Evolutionary conservation across 2,329 filamentous ascomycete genomes (phyloP).

Genomic region (Cladophialophora yegresii): DNA sequence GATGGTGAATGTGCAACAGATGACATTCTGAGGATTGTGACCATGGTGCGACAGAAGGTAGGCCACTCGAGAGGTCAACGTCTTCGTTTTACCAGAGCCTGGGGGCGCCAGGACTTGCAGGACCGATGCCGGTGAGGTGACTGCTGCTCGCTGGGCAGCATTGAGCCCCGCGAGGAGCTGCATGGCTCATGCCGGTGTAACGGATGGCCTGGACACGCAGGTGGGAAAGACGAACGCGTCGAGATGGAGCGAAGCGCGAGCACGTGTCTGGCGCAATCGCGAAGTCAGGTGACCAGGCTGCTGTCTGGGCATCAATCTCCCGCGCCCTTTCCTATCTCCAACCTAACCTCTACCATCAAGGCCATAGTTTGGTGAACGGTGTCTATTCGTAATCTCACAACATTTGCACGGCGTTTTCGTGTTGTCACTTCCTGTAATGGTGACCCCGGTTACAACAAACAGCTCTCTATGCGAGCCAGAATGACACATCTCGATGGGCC

Average conservation of each 20-base stretch:
- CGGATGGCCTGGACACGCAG: background rate
- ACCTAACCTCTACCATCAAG: background rate
- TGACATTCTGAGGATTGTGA: slow-evolving; percentile 78
- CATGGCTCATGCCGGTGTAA: slow-evolving; percentile 42
- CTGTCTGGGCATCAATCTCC: background rate
- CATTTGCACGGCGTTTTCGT: too few species aligned
- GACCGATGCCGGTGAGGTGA: slow-evolving; percentile 62
- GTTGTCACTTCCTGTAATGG: too few species aligned
- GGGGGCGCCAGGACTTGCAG: slow-evolving; percentile 65
- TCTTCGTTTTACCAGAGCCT: slow-evolving; percentile 88
- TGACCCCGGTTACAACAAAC: background rate
- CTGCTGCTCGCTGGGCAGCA: slow-evolving; percentile 63
- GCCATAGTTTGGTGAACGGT: background rate
- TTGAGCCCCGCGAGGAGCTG: slow-evolving; percentile 64
- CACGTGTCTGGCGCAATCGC: slow-evolving; percentile 1
- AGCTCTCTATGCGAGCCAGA: background rate
- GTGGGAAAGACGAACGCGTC: slow-evolving; percentile 15
- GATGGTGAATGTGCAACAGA: slow-evolving; percentile 96
- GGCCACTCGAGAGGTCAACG: slow-evolving; percentile 86
- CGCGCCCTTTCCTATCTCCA: background rate
- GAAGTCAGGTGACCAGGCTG: slow-evolving; percentile 12
- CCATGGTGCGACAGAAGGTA: slow-evolving; percentile 75
- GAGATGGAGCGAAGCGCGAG: background rate
- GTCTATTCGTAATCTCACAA: too few species aligned
- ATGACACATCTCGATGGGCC: background rate